These are phyloP conservation scores for Medicago arabica DNA, from an alignment of 306 rosid genomes.

Conservation along the genomic window DNA sequence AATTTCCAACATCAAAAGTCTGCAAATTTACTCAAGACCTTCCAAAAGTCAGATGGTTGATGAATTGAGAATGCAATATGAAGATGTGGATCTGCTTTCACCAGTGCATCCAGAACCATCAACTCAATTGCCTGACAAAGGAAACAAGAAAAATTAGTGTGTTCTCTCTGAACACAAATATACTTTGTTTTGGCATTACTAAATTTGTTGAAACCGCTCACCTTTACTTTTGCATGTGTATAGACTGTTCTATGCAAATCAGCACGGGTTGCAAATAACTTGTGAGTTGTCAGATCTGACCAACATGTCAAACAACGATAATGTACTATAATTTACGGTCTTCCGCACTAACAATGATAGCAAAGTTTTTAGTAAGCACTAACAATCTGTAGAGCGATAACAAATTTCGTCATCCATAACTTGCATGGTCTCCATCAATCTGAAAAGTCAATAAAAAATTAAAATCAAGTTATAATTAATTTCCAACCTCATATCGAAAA, in stretches of 20 bases:
- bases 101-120: constrained; percentile 77
- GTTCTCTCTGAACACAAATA: constrained; percentile 20
- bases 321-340: constrained; percentile 37
- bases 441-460: constrained; percentile 30
- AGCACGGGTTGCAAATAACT: constrained; percentile 84
- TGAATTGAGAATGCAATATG: constrained; percentile 61
- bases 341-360: constrained; percentile 28
- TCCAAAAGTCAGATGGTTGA: constrained; percentile 83
- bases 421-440: constrained; percentile 54
- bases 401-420: constrained; percentile 69
- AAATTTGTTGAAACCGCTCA: constrained; percentile 39
- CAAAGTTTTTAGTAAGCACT: constrained; percentile 51
- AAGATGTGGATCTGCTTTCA: constrained; percentile 69
- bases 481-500: constrained; percentile 19
- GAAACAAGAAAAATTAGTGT: constrained; percentile 6
- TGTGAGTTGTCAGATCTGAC: constrained; percentile 81
- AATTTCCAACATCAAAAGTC: constrained; percentile 28
- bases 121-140: constrained; percentile 80
- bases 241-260: constrained; percentile 91
- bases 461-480: constrained; percentile 22
- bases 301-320: constrained; percentile 48
- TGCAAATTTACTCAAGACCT: constrained; percentile 57
- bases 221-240: constrained; percentile 91
- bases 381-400: constrained; percentile 80
- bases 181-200: not conserved